phyloP scores from a whole-genome alignment of 768 basidiomycete genomes.

The Hypholoma sublateritium region DNA sequence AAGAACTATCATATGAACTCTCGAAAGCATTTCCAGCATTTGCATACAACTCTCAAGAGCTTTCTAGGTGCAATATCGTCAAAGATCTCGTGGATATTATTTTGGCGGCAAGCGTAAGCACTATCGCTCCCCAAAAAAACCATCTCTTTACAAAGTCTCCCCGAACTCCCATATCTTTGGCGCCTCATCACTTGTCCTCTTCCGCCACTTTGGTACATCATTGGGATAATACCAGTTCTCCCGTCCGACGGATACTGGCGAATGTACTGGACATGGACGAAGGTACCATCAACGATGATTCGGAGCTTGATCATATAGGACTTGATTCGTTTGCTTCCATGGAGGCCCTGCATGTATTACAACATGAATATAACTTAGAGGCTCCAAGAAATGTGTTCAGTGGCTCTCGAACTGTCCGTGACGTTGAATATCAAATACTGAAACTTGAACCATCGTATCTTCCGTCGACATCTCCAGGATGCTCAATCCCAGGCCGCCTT shows the following conservation, averaged over 20 bases:
- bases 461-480: not conserved
- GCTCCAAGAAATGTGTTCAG: conserved; percentile 47
- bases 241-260: conserved; percentile 14
- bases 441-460: conserved; percentile 7
- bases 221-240: not conserved
- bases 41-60: conserved; percentile 26
- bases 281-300: conserved; percentile 41
- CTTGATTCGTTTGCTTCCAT: conserved; percentile 67
- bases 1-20: conserved; percentile 49
- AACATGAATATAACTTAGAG: conserved; percentile 36
- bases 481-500: not conserved
- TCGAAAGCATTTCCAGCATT: conserved; percentile 31
- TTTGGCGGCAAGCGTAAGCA: not conserved
- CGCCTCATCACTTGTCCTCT: conserved; percentile 21
- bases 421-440: conserved; percentile 32
- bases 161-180: conserved; percentile 11
- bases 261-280: conserved; percentile 23
- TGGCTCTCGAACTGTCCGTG: conserved; percentile 36
- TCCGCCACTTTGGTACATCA: conserved; percentile 37
- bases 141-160: not conserved
- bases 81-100: conserved; percentile 34
- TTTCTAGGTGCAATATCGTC: conserved; percentile 34
- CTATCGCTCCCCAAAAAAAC: not conserved
- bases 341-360: conserved; percentile 53
- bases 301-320: conserved; percentile 50